phyloP scores from a whole-genome alignment of 441 rosid species.

The Omphalea diandra region DNA sequence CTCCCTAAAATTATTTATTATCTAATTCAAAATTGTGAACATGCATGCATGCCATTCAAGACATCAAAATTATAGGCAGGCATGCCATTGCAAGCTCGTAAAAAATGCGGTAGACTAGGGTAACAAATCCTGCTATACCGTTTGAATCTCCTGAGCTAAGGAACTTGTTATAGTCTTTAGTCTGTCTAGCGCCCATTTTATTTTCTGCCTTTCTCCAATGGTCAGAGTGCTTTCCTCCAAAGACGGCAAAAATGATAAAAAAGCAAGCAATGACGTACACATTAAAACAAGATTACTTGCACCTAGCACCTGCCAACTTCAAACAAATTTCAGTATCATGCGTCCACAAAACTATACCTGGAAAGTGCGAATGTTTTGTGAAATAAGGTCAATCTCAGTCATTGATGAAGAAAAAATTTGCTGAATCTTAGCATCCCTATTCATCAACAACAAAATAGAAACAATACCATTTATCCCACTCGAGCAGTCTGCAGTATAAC shows the following conservation, averaged over 20 bases:
- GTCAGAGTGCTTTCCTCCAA: slow-evolving; percentile 41
- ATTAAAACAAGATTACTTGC: background rate
- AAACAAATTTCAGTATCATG: too few relatives aligned
- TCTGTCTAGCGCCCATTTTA: slow-evolving; percentile 44
- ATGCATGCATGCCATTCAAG: too few relatives aligned
- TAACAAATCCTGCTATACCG: background rate
- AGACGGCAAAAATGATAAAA: slow-evolving; percentile 40
- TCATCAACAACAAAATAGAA: slow-evolving; percentile 50
- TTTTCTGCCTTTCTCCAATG: slow-evolving; percentile 55
- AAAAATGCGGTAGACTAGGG: background rate
- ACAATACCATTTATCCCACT: slow-evolving; percentile 42
- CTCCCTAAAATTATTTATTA: too few relatives aligned
- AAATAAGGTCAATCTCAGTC: slow-evolving; percentile 46
- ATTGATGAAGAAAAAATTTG: slow-evolving; percentile 41
- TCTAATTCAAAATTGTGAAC: too few relatives aligned
- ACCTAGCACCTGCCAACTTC: background rate
- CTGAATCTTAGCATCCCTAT: slow-evolving; percentile 47
- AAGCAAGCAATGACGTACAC: slow-evolving; percentile 5
- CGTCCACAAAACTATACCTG: slow-evolving; percentile 48
- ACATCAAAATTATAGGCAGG: background rate
- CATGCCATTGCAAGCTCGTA: background rate
- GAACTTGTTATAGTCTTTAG: slow-evolving; percentile 39
- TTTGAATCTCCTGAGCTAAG: slow-evolving; percentile 11
- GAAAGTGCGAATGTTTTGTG: slow-evolving; percentile 37
- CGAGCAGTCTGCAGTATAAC: slow-evolving; percentile 29